Base-by-base conservation (phyloP, 257 asterid genomes). In the Capsicum rhomboideum region DNA sequence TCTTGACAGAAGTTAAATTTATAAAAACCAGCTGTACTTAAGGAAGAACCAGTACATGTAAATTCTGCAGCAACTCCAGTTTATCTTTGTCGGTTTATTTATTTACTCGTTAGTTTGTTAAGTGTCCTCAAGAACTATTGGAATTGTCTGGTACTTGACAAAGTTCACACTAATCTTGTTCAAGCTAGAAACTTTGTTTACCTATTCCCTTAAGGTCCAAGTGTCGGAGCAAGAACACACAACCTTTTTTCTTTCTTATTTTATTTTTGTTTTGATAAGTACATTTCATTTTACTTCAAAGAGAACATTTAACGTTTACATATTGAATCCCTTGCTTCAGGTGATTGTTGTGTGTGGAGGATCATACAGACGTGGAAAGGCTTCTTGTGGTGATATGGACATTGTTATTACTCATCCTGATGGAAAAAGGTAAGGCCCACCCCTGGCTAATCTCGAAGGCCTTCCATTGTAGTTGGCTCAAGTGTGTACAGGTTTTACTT, bases 351-450 rank as follows among this genome's bases (percentile, higher is more conserved):
- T 94, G 78, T 96, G 99, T 86, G 98, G 99, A 87, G 99, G 98
- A 87, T 96, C 98, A 81, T 96, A 90, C 77, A 92, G 98, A 85
- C 98, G 99, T 69, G 99, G 99, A 86, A 94, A 93, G 88, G 89
- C 95, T 82, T 85, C 98, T 79, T 94, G 99, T 88, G 99, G 99
- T 87, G 99, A 96, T 88, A 79, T 96, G 96, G 99, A 96, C 83
- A 86, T 94, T 85, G 92, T 96, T 83, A 86, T 94, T 85, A 96
- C 99, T 8, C 99, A 96, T 85, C 91, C 94, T 83, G 99, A 96
- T 92, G 94, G 98, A 42, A 90, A 87, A 90, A 94, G 98, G 98
- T 94, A 37, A 72, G 67, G 46, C 44, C 50, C 63, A 49, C 42
- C 26, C 5, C 16, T 46, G 16, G 42, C 13, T 77, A 4, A 50